These are phyloP conservation scores for Monosporozyma aerobia DNA, from an alignment of 805 yeast species.

Conservation along the genomic window DNA sequence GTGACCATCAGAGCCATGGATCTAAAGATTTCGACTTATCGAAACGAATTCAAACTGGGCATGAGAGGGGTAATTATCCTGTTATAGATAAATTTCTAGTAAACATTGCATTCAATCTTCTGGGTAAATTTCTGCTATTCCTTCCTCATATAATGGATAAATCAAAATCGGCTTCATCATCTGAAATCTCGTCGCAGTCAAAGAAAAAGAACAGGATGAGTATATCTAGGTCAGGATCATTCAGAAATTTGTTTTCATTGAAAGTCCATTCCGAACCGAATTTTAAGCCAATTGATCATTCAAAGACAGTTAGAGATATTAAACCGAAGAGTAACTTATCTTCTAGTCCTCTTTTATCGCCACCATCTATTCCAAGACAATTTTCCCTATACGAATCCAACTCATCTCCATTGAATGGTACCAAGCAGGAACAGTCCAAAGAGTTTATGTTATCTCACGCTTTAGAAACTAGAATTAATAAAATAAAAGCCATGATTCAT, in stretches of 20 bases:
- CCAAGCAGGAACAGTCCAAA: neutral
- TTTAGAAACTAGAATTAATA: constrained; percentile 7
- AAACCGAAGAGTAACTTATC: neutral
- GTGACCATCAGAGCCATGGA: neutral
- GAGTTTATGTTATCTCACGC: neutral
- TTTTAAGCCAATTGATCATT: neutral
- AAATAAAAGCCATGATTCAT: constrained; percentile 9
- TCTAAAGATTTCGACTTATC: neutral
- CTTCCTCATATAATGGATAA: neutral
- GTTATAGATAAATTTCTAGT: neutral
- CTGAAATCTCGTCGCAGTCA: neutral
- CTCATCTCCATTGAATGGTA: neutral
- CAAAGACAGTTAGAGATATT: constrained; percentile 2
- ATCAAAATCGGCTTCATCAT: neutral
- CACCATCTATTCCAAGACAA: neutral
- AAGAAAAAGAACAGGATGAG: neutral
- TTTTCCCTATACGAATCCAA: neutral
- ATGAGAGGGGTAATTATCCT: neutral
- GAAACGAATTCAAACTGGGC: neutral
- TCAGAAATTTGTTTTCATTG: constrained; percentile 7
- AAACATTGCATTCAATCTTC: neutral
- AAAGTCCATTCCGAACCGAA: neutral
- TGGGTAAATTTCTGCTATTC: neutral
- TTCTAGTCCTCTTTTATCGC: neutral
- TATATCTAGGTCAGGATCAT: constrained; percentile 7